These are phyloP conservation scores for Hordeum vulgare DNA, from an alignment of 176 grass and related monocot species.

Conservation along the genomic window DNA sequence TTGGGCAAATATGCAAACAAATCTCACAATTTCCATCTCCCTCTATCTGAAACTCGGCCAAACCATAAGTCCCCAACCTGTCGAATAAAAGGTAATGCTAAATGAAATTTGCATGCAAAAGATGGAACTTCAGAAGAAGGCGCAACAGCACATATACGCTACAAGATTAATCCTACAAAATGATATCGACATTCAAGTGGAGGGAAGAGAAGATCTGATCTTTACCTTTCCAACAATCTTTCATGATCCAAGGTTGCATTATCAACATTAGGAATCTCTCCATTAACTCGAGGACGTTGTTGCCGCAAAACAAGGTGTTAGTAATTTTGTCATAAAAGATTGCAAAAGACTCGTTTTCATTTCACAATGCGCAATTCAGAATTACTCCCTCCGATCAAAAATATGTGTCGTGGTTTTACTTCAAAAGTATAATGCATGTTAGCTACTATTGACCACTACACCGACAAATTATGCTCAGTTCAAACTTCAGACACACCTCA, in stretches of 20 bases:
- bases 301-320: constrained; percentile 33
- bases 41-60: constrained; percentile 89
- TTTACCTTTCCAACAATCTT: constrained; percentile 77
- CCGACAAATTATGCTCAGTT: not conserved
- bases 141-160: not conserved
- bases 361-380: not conserved
- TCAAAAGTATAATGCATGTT: not conserved
- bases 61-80: constrained; percentile 75
- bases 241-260: constrained; percentile 89
- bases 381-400: not conserved
- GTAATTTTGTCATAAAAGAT: constrained; percentile 10
- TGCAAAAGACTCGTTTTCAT: not conserved
- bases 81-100: not conserved
- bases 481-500: not conserved
- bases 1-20: not conserved
- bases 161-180: too few species aligned
- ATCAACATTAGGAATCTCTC: constrained; percentile 75
- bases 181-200: not conserved
- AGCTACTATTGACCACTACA: not conserved
- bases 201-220: not conserved
- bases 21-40: constrained; percentile 99
- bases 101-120: constrained; percentile 9
- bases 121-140: not conserved
- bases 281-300: constrained; percentile 89
- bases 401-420: too few species aligned